Evolutionary conservation across 2,329 filamentous ascomycete genomes (phyloP), one percentile per base, ranked within the genome.

Genomic region (Ceratocystis colombiana): DNA sequence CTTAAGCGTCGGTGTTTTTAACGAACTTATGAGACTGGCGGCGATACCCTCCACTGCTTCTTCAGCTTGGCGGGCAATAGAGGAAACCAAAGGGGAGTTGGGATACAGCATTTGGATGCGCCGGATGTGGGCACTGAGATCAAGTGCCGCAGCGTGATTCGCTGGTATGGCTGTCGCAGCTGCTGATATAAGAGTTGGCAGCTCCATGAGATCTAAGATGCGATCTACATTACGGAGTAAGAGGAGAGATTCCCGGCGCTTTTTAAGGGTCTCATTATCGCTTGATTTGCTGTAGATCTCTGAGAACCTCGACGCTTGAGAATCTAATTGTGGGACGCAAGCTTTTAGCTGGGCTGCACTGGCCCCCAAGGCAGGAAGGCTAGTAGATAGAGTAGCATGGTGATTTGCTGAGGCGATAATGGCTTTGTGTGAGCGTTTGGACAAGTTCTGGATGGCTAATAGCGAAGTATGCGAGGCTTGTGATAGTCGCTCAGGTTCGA

Each of bases 111-210:
- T 84, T 68, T 91, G 86, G 5, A 99, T 80, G 6, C 94, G 85
- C 71, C 90, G 89, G 73, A 96, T 94, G 74, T 97, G 94, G n/a
- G 89, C 88, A 73, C 96, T 88, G 1, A 99, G 81, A 74, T 99
- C 94, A 44, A 99, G 80, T 0, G 92, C 92, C 0, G 90, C 89
- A 1, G 91, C 87, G 77, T 96, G 96, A 70, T 90, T 95, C 68
- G 86, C 84, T 3, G 84, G 79, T 3, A 76, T 80, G 1, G 82
- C 77, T 2, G 82, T 82, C 66, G 92, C 87, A 59, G 92, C 87
- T 1, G 92, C 91, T 12, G 89, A 88, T 15, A 99, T 82, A 44
- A 97, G 78, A 0, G 88, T 86, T 0, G 94, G 94, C 37, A 99
- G 82, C 72, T 97, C 93, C 68, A 99, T 84, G 41, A 97, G 87